A percentile compares a stretch with the other conserved stretches of the same genome.
These are phyloP conservation scores for Mycosarcoma mackinlayi DNA, from an alignment of 1,284 basidiomycete species.

Conservation along the genomic window DNA sequence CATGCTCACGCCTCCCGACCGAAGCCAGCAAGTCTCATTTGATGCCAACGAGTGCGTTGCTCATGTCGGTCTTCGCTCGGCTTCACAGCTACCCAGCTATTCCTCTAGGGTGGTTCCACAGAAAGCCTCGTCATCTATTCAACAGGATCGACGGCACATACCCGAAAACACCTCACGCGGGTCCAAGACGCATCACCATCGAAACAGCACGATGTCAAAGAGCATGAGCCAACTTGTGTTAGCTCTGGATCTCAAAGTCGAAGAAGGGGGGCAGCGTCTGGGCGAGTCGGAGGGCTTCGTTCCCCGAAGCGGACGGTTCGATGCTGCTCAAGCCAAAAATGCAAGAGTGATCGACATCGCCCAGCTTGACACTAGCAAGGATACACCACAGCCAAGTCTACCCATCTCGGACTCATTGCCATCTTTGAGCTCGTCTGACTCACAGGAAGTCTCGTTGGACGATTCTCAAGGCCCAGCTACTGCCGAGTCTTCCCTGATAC, in stretches of 20 bases:
- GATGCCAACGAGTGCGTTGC: slow-evolving; percentile 1
- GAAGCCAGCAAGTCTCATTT: slow-evolving; percentile 1
- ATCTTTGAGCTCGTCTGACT: slow-evolving; percentile 26
- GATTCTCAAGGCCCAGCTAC: slow-evolving; percentile 17
- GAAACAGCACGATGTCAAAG: slow-evolving; percentile 28
- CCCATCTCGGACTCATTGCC: slow-evolving; percentile 24
- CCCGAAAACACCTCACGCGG: background rate
- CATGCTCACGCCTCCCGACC: slow-evolving; percentile 7
- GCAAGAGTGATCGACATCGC: background rate
- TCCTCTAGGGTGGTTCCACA: no score
- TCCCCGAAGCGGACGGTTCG: background rate
- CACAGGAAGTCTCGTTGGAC: slow-evolving; percentile 20
- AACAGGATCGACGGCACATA: no score
- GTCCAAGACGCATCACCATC: slow-evolving; percentile 8
- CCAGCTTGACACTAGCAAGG: background rate
- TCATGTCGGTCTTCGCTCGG: slow-evolving; percentile 30
- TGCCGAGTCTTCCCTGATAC: slow-evolving; percentile 25
- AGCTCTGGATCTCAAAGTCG: slow-evolving; percentile 39
- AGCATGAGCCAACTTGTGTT: slow-evolving; percentile 46
- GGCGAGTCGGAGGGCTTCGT: slow-evolving; percentile 3
- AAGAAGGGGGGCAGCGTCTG: slow-evolving; percentile 14
- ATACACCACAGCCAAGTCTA: background rate
- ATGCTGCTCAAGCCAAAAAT: slow-evolving; percentile 1
- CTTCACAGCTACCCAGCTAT: no score
- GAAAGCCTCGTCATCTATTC: background rate